Conservation (phyloP, 371 early-diverging fungal genomes). For the Mortierella sp. region DNA sequence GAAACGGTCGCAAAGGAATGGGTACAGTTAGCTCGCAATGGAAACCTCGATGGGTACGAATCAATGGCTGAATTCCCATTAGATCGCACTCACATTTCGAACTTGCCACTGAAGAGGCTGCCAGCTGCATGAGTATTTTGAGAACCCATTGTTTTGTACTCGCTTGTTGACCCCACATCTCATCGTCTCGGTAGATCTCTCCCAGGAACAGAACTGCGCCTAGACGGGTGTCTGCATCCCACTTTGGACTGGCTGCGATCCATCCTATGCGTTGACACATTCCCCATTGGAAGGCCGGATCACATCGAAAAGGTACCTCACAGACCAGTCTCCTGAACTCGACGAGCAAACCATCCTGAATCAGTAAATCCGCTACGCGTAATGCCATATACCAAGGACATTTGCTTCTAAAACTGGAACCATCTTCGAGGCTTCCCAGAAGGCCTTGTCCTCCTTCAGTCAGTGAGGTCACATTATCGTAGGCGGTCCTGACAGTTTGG, state of each 20-base stretch:
- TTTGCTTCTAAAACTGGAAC: background rate
- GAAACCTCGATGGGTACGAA: too few relatives aligned
- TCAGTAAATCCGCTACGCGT: background rate
- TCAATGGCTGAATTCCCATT: too few relatives aligned
- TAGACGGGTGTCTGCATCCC: conserved; percentile 4
- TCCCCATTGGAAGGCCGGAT: conserved; percentile 7
- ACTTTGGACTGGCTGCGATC: background rate
- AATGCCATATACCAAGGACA: conserved; percentile 1
- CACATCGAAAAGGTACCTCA: background rate
- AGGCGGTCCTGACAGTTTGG: too few relatives aligned
- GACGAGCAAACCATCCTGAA: background rate
- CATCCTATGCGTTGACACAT: conserved; percentile 5
- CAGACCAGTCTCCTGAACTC: background rate
- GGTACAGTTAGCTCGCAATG: too few relatives aligned
- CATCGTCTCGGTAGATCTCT: background rate
- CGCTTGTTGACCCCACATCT: background rate
- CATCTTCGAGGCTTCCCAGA: conserved; percentile 5
- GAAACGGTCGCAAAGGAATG: too few relatives aligned
- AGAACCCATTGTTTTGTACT: conserved; percentile 2
- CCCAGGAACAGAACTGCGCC: background rate
- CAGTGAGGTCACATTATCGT: too few relatives aligned
- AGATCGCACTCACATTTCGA: too few relatives aligned
- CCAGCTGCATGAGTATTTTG: background rate
- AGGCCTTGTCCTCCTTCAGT: too few relatives aligned
- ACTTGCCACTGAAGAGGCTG: too few relatives aligned